A percentile compares a stretch with the other conserved stretches of the same genome.
phyloP scores from a whole-genome alignment of 345 rosid genomes.

The Arabis alpina region DNA sequence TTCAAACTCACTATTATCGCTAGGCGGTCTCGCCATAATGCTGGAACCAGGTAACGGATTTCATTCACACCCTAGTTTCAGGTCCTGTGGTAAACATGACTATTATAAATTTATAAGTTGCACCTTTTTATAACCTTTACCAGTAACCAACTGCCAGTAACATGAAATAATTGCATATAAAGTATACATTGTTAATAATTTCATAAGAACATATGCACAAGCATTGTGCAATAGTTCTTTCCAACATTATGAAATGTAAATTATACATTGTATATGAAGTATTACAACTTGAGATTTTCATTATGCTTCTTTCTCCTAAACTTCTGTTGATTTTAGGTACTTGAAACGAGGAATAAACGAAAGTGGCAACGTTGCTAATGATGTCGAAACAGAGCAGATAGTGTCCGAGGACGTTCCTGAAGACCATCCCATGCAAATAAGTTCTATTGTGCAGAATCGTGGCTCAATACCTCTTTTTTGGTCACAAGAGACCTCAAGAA shows the following conservation, averaged over 20 bases:
- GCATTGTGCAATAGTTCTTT: slow-evolving; percentile 3
- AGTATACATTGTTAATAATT: not conserved
- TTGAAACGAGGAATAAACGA: slow-evolving; percentile 97
- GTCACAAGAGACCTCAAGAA: slow-evolving; percentile 98
- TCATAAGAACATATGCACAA: not conserved
- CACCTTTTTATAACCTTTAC: slow-evolving; percentile 1
- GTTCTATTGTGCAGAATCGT: slow-evolving; percentile 95
- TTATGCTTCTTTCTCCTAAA: not conserved
- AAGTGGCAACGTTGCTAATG: slow-evolving; percentile 94
- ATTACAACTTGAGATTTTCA: not conserved
- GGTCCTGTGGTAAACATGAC: slow-evolving; percentile 3
- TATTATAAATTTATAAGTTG: not conserved
- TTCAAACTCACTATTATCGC: slow-evolving; percentile 86
- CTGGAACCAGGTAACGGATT: slow-evolving; percentile 87
- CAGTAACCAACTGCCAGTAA: slow-evolving; percentile 7
- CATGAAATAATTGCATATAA: slow-evolving; percentile 2
- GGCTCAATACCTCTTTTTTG: slow-evolving; percentile 98
- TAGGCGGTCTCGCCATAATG: slow-evolving; percentile 97
- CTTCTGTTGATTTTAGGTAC: slow-evolving; percentile 58
- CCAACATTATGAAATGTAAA: slow-evolving; percentile 19
- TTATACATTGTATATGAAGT: not conserved
- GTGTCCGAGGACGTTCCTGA: slow-evolving; percentile 77
- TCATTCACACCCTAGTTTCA: slow-evolving; percentile 8
- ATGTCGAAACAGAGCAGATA: slow-evolving; percentile 99
- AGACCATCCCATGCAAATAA: slow-evolving; percentile 74